Evolutionary conservation across 768 basidiomycete species (phyloP).

Genomic region (Kwoniella botswanensis): DNA sequence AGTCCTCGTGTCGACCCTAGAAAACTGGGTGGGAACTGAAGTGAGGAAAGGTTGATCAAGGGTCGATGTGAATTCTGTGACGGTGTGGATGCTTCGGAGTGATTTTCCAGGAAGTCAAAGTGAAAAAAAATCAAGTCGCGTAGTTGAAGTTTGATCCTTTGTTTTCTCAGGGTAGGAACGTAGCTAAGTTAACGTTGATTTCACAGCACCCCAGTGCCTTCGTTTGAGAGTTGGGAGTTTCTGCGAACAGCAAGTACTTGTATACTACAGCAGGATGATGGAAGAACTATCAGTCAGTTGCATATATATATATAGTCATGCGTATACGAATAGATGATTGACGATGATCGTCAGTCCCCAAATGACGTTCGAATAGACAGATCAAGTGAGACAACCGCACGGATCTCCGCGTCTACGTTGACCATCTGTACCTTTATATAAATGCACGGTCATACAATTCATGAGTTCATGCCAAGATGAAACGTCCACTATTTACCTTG

Average conservation of each 20-base stretch:
- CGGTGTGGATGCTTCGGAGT: neutral
- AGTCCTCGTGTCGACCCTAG: neutral
- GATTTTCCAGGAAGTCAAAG: neutral
- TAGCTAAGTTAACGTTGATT: neutral
- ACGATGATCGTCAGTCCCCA: neutral
- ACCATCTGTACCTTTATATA: neutral
- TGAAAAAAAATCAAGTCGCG: constrained; percentile 1
- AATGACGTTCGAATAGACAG: neutral
- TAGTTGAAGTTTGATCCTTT: neutral
- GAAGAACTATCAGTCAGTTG: no score
- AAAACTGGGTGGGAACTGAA: neutral
- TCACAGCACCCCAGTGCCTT: no score
- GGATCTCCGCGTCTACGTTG: constrained; percentile 8
- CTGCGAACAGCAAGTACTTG: no score
- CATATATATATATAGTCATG: neutral
- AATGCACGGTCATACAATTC: neutral
- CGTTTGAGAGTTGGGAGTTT: no score
- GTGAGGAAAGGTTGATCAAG: neutral
- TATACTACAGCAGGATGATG: no score
- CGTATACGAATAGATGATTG: neutral
- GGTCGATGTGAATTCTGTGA: constrained; percentile 13
- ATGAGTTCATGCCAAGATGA: constrained; percentile 1
- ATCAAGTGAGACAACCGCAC: constrained; percentile 8
- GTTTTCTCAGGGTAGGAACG: constrained; percentile 1
- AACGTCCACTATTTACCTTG: constrained; percentile 8